Evolutionary conservation across 129 eudicot genomes (phyloP).

Genomic region (Chrysanthemum lavandulifolium): DNA sequence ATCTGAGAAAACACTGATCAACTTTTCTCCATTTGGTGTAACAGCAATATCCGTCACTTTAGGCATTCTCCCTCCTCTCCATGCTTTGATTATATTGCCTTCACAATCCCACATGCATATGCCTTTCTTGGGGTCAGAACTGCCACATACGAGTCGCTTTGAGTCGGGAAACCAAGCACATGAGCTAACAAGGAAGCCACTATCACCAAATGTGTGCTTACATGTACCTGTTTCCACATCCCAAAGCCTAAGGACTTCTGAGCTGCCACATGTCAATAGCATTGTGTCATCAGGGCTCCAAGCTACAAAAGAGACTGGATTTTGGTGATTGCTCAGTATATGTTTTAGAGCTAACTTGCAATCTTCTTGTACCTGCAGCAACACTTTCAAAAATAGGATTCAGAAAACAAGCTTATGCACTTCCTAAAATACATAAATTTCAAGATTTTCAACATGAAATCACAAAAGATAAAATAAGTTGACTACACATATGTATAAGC

Average conservation of each 20-base stretch:
- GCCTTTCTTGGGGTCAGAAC: constrained; percentile 79
- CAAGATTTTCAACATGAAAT: constrained; percentile 3
- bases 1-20: constrained; percentile 66
- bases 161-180: constrained; percentile 98
- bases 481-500: not conserved
- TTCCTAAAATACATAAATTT: no score
- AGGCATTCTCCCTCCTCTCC: constrained; percentile 92
- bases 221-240: constrained; percentile 83
- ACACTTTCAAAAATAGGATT: constrained; percentile 17
- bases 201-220: constrained; percentile 71
- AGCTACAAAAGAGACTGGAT: constrained; percentile 76
- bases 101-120: constrained; percentile 89
- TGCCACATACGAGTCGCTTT: constrained; percentile 75
- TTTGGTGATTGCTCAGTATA: constrained; percentile 66
- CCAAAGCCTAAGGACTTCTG: constrained; percentile 85
- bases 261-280: constrained; percentile 84
- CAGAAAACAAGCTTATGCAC: constrained; percentile 13
- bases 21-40: constrained; percentile 75
- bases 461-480: constrained; percentile 8
- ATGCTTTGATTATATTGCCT: constrained; percentile 76
- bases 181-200: constrained; percentile 66
- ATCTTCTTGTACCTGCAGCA: constrained; percentile 67
- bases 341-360: constrained; percentile 45
- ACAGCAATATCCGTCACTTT: constrained; percentile 84
- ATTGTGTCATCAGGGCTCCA: constrained; percentile 97